These are phyloP conservation scores for Fomitopsis pulvina DNA, from an alignment of 768 basidiomycete species.

Conservation along the genomic window DNA sequence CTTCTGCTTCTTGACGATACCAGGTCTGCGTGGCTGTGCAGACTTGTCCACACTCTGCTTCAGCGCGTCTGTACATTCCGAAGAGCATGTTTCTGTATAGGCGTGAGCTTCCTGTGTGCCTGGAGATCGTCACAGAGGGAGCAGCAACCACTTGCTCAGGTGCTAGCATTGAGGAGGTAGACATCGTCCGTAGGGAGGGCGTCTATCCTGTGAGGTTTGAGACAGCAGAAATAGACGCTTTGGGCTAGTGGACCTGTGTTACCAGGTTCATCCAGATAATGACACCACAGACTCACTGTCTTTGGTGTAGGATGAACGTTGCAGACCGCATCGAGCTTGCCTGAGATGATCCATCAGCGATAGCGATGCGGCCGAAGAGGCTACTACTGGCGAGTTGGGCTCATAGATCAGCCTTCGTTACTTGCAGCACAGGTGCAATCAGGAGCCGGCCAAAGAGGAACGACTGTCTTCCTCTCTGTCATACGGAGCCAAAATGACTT, in stretches of 20 bases:
- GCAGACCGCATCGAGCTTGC: slow-evolving; percentile 87
- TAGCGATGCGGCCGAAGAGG: no score
- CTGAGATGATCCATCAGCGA: no score
- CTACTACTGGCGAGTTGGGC: no score
- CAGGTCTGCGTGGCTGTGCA: slow-evolving; percentile 45
- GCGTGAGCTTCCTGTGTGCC: slow-evolving; percentile 76
- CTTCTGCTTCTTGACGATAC: slow-evolving; percentile 70
- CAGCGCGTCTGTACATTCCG: slow-evolving; percentile 60
- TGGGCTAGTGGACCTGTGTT: slow-evolving; percentile 52
- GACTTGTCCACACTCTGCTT: slow-evolving; percentile 61
- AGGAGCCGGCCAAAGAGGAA: no score
- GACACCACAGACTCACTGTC: slow-evolving; percentile 46
- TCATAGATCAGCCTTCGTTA: no score
- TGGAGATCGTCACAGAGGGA: slow-evolving; percentile 44
- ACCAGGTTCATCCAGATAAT: slow-evolving; percentile 1
- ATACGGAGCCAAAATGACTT: no score
- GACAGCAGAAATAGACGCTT: slow-evolving; percentile 78
- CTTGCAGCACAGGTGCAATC: no score
- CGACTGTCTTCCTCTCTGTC: no score
- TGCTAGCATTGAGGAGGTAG: slow-evolving; percentile 74
- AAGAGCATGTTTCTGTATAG: slow-evolving; percentile 69
- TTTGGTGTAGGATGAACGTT: slow-evolving; percentile 96
- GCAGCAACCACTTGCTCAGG: slow-evolving; percentile 88
- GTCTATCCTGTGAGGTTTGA: slow-evolving; percentile 79
- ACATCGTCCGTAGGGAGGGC: slow-evolving; percentile 81